These are phyloP conservation scores for Phytophthora gonapodyides DNA, from an alignment of 352 stramenopile genomes.

Conservation along the genomic window DNA sequence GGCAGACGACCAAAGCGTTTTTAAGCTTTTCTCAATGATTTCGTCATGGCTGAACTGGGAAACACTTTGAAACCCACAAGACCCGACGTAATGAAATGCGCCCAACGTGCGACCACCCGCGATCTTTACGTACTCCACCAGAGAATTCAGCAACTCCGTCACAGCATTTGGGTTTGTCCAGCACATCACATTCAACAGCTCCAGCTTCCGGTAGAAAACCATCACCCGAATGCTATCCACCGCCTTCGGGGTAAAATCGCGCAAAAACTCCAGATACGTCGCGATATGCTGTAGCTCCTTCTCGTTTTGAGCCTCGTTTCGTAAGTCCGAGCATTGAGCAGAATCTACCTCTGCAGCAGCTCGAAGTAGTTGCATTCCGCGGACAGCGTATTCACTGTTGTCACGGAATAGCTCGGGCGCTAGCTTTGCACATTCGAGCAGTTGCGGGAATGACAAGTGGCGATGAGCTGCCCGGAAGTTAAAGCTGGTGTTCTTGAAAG, in stretches of 20 bases:
- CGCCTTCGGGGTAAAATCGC: conserved; percentile 23
- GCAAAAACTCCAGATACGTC: conserved; percentile 33
- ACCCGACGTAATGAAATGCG: conserved; percentile 7
- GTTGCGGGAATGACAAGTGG: conserved; percentile 41
- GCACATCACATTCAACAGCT: conserved; percentile 23
- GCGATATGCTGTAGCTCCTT: conserved; percentile 33
- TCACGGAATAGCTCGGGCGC: conserved; percentile 33
- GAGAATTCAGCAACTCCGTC: conserved; percentile 17
- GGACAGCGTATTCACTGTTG: conserved; percentile 39
- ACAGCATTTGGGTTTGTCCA: conserved; percentile 16
- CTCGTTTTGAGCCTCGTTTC: conserved; percentile 9
- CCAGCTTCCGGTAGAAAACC: conserved; percentile 29
- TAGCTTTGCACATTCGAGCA: conserved; percentile 33
- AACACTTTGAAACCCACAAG: conserved; percentile 10
- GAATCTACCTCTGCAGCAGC: conserved; percentile 24
- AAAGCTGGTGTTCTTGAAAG: conserved; percentile 29
- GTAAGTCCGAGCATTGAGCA: conserved; percentile 16
- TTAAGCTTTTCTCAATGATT: conserved; percentile 26
- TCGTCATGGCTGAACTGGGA: conserved; percentile 18
- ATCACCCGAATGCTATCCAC: conserved; percentile 25
- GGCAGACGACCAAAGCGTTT: conserved; percentile 25
- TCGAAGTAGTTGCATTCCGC: conserved; percentile 35
- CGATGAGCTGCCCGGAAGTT: conserved; percentile 41
- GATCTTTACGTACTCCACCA: conserved; percentile 36
- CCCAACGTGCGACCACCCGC: conserved; percentile 14